A percentile compares a stretch with the other conserved stretches of the same genome.
These are phyloP conservation scores for Exobasidium rhododendri DNA, from an alignment of 1,284 basidiomycete species.

Conservation along the genomic window DNA sequence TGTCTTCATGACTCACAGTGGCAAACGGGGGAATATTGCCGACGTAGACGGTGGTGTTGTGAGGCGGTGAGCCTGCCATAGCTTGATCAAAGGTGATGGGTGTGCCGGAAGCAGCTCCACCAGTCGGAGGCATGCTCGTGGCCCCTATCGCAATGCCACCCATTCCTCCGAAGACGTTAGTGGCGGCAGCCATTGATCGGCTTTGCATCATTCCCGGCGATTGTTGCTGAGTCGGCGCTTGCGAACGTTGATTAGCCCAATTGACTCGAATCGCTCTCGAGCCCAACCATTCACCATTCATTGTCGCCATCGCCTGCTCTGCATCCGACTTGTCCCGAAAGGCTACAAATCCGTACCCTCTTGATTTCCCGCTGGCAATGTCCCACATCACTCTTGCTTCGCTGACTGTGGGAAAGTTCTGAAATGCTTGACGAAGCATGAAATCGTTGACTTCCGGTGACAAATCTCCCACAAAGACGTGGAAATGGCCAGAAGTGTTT, in stretches of 20 bases:
- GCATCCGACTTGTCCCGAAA: conserved; percentile 96
- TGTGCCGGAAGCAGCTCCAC: conserved; percentile 59
- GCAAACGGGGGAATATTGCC: conserved; percentile 95
- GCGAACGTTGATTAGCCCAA: conserved; percentile 99
- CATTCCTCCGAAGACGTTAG: conserved; percentile 6
- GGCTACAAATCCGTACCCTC: conserved; percentile 87
- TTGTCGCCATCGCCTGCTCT: conserved; percentile 93
- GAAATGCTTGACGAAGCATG: conserved; percentile 91
- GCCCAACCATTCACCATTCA: conserved; percentile 99
- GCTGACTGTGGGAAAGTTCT: conserved; percentile 85
- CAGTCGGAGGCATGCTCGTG: conserved; percentile 19
- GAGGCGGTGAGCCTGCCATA: conserved; percentile 80
- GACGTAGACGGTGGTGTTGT: conserved; percentile 94
- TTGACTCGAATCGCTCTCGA: conserved; percentile 96
- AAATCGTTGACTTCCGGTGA: conserved; percentile 97
- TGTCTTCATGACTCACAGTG: conserved; percentile 61
- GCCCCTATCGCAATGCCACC: background rate
- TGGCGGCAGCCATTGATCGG: conserved; percentile 3
- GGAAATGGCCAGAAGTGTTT: conserved; percentile 70
- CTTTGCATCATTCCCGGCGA: background rate
- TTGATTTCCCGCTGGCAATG: conserved; percentile 81
- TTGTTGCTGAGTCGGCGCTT: conserved; percentile 58
- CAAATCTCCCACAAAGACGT: conserved; percentile 97
- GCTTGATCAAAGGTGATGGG: conserved; percentile 82
- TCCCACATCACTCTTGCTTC: conserved; percentile 83